phyloP scores from a whole-genome alignment of 83 land plant genomes.

The Picea mariana region DNA sequence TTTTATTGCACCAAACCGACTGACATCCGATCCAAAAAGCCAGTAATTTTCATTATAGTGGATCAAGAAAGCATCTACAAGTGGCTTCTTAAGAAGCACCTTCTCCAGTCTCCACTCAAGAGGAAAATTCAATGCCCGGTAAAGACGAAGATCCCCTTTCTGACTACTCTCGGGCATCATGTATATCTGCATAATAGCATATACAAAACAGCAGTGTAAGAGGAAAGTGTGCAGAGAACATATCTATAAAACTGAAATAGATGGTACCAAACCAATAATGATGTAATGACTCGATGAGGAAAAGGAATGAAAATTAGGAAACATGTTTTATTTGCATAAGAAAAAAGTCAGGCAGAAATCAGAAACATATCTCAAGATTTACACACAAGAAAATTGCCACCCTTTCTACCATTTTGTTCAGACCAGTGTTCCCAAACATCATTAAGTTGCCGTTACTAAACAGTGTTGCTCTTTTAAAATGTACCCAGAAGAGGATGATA shows the following conservation, averaged over 20 bases:
- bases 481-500: too few species aligned
- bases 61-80: slow-evolving; percentile 71
- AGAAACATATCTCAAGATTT: not conserved
- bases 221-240: not conserved
- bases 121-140: slow-evolving; percentile 77
- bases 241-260: not conserved
- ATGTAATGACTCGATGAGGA: too few species aligned
- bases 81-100: slow-evolving; percentile 62
- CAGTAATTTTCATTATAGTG: slow-evolving; percentile 55
- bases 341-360: not conserved
- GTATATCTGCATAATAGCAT: slow-evolving; percentile 51
- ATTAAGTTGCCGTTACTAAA: too few species aligned
- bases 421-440: too few species aligned
- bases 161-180: slow-evolving; percentile 92
- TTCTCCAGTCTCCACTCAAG: slow-evolving; percentile 78
- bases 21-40: slow-evolving; percentile 85
- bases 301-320: too few species aligned
- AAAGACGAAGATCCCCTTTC: slow-evolving; percentile 81
- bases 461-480: too few species aligned
- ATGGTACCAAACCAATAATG: too few species aligned
- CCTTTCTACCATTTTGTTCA: too few species aligned
- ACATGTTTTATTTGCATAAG: not conserved
- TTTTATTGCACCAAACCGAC: slow-evolving; percentile 55
- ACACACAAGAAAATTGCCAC: too few species aligned
- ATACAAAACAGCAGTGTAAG: not conserved